phyloP scores from a whole-genome alignment of 768 basidiomycete species.

The Boletus rubroflammeus region DNA sequence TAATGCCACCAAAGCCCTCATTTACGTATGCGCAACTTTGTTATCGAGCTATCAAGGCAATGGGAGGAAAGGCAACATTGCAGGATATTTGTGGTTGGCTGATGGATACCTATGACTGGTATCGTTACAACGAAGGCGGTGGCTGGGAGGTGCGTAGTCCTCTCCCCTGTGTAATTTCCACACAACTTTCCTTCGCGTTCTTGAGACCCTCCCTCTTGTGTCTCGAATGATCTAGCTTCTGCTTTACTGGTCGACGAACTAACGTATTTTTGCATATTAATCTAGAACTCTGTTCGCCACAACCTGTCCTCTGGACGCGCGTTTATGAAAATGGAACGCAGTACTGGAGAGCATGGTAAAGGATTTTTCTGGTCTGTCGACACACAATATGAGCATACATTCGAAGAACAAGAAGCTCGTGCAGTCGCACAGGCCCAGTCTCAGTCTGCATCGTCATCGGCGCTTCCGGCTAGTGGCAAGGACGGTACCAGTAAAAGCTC shows the following conservation, averaged over 20 bases:
- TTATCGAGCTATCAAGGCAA: constrained; percentile 79
- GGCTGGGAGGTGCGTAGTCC: constrained; percentile 80
- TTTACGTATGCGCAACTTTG: constrained; percentile 92
- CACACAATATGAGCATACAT: constrained; percentile 59
- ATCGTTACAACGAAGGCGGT: constrained; percentile 72
- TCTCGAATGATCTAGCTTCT: neutral
- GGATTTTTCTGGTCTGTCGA: constrained; percentile 94
- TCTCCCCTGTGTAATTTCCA: neutral
- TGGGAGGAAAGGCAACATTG: constrained; percentile 82
- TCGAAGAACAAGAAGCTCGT: constrained; percentile 69
- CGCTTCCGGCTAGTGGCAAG: constrained; percentile 31
- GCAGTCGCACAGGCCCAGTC: constrained; percentile 32
- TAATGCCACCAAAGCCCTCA: constrained; percentile 85
- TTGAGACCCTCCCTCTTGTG: neutral
- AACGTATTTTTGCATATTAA: constrained; percentile 5
- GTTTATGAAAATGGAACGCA: constrained; percentile 87
- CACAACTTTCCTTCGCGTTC: neutral
- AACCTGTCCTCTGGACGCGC: constrained; percentile 91
- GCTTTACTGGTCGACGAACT: constrained; percentile 6
- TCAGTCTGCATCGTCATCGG: constrained; percentile 21
- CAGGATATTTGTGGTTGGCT: constrained; percentile 95
- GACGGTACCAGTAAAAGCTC: constrained; percentile 31
- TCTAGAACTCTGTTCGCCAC: constrained; percentile 90
- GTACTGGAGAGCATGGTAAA: constrained; percentile 82
- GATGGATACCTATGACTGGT: constrained; percentile 84